Percentiles rank a stretch among this genome's conserved stretches.
Conservation (phyloP, 495 filamentous ascomycete genomes). For the Penicillium paxilli region DNA sequence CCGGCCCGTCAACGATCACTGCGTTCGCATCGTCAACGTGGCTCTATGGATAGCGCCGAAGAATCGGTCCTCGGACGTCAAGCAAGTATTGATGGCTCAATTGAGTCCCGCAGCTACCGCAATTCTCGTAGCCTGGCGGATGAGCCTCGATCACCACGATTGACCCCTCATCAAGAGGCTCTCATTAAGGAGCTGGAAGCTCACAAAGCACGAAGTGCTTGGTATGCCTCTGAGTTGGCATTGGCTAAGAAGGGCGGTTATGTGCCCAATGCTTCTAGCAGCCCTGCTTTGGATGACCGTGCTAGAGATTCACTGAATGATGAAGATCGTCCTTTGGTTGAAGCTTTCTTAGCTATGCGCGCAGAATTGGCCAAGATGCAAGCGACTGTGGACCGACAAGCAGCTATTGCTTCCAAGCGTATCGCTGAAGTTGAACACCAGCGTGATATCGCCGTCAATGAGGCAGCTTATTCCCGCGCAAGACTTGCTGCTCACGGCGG, state of each 20-base stretch:
- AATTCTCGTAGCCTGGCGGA: slow-evolving; percentile 41
- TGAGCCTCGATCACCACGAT: slow-evolving; percentile 44
- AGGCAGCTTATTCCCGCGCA: slow-evolving; percentile 92
- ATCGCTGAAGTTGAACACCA: slow-evolving; percentile 94
- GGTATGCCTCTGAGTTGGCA: slow-evolving; percentile 94
- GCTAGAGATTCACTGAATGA: slow-evolving; percentile 77
- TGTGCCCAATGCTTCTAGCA: slow-evolving; percentile 67
- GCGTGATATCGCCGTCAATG: slow-evolving; percentile 84
- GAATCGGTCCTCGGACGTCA: slow-evolving; percentile 46
- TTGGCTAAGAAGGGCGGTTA: slow-evolving; percentile 88
- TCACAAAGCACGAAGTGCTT: slow-evolving; percentile 82
- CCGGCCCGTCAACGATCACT: slow-evolving; percentile 46
- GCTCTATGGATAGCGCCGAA: slow-evolving; percentile 47
- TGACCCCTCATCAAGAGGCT: slow-evolving; percentile 51
- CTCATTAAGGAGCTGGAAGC: slow-evolving; percentile 81
- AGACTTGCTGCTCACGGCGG: slow-evolving; percentile 82
- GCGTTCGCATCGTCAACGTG: slow-evolving; percentile 41
- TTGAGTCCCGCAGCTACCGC: slow-evolving; percentile 40
- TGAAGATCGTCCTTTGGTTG: slow-evolving; percentile 87
- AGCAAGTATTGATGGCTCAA: slow-evolving; percentile 43
- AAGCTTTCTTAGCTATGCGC: slow-evolving; percentile 89
- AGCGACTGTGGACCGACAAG: slow-evolving; percentile 81
- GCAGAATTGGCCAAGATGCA: slow-evolving; percentile 77
- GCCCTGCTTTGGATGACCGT: slow-evolving; percentile 73
- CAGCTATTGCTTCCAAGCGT: slow-evolving; percentile 76